These are phyloP conservation scores for Ophiocordyceps robertsii DNA, from an alignment of 2,329 filamentous ascomycete species.

Conservation along the genomic window DNA sequence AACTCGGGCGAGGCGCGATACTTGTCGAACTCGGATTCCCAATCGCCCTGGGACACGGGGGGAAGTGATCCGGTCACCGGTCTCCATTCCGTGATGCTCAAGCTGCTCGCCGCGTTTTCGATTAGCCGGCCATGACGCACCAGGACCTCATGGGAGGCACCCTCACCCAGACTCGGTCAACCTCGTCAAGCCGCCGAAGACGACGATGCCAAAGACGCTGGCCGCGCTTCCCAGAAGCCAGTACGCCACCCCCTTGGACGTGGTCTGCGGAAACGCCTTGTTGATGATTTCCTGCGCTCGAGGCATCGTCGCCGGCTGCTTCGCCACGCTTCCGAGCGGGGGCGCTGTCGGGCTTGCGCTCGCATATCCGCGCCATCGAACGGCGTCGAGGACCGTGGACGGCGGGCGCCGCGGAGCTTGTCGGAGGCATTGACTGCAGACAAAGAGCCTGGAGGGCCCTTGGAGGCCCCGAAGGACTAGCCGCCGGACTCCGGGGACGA, in stretches of 20 bases:
- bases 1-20: conserved; percentile 92
- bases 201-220: conserved; percentile 92
- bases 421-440: conserved; percentile 36
- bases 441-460: conserved; percentile 24
- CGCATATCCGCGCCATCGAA: conserved; percentile 25
- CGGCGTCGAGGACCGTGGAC: conserved; percentile 24
- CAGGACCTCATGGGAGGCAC: not conserved
- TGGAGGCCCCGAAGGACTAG: conserved; percentile 16
- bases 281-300: conserved; percentile 13
- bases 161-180: conserved; percentile 88
- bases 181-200: conserved; percentile 86
- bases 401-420: conserved; percentile 17
- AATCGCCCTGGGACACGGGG: conserved; percentile 64
- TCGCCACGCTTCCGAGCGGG: not conserved
- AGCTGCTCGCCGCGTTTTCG: conserved; percentile 29
- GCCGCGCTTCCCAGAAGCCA: conserved; percentile 87
- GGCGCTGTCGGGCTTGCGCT: conserved; percentile 15
- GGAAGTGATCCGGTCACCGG: conserved; percentile 88
- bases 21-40: conserved; percentile 86
- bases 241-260: conserved; percentile 67
- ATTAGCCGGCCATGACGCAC: not conserved
- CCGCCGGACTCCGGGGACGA: conserved; percentile 28
- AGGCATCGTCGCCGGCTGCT: conserved; percentile 1
- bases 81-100: conserved; percentile 98
- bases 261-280: conserved; percentile 44